Base-by-base conservation (phyloP, 306 rosid genomes). In the Luffa acutangula region DNA sequence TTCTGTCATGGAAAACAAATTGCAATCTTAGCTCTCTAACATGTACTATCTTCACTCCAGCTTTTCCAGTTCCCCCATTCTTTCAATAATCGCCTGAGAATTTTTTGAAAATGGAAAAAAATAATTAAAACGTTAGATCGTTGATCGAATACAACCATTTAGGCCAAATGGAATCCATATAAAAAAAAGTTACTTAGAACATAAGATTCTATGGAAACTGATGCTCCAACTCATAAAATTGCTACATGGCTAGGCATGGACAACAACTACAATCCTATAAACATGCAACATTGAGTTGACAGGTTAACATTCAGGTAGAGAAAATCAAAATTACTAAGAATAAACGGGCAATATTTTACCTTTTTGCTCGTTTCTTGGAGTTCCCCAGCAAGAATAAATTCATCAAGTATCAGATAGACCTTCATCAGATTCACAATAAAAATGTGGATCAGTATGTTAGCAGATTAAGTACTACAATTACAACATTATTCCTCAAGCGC, bases 321-420 rank as follows among this genome's bases (percentile, higher is more conserved):
- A 46, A 49, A 73, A 49, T 49, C 13, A 33, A 8, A 72, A 14
- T 2, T 48, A 72, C 59, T 48, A 21, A 6, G 43, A 72, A 9
- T 2, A 33, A 7, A 8, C 17, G 33, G 71, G 8, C 31, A 42
- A 5, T n/a, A 71, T 34, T 82, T 62, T 39, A 89, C 92, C 90
- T 83, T 89, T 80, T 89, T 89, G 88, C 92, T 89, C 58, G 92
- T 89, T 86, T 89, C 92, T 84, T 89, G 92, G 78, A 89, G 92
- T 78, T 89, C 90, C 74, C 92, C 92, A 62, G 92, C 90, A 75
- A 89, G 92, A 78, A 87, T 89, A 83, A 89, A 89, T 57, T 89
- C 90, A 59, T 89, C 90, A 13, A 86, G 92, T 79, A 89, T 89
- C 84, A 89, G 87, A 83, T 89, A 86, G 12, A 89, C 90, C 92